phyloP scores from a whole-genome alignment of 148 eudicot genomes.

The Cornus controversa region DNA sequence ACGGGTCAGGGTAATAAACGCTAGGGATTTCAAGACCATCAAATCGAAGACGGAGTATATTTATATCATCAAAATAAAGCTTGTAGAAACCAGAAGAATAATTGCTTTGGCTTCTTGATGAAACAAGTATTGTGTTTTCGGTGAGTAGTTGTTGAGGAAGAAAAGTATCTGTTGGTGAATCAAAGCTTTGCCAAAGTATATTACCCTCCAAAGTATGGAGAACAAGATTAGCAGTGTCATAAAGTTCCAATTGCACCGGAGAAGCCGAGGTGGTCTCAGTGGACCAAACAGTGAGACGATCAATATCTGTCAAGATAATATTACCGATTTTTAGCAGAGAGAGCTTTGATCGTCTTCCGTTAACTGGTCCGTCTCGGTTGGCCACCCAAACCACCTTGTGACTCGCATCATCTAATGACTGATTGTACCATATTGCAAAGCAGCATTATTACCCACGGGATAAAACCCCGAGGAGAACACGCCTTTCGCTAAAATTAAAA shows the following conservation, averaged over 20 bases:
- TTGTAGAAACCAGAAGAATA: constrained; percentile 25
- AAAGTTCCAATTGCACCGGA: not conserved
- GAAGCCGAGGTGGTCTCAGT: constrained; percentile 14
- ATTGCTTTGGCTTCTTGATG: constrained; percentile 18
- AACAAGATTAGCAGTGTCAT: constrained; percentile 4
- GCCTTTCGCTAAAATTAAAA: constrained; percentile 29
- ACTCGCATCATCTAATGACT: constrained; percentile 7
- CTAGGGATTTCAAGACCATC: constrained; percentile 19
- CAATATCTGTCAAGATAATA: constrained; percentile 30
- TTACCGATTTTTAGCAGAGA: constrained; percentile 29
- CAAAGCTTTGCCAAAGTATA: constrained; percentile 6
- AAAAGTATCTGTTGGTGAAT: constrained; percentile 27
- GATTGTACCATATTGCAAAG: constrained; percentile 39
- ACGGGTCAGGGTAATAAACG: constrained; percentile 22
- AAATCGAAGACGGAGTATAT: constrained; percentile 11
- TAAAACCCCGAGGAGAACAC: constrained; percentile 46
- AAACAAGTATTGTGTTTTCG: constrained; percentile 13
- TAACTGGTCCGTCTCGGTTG: constrained; percentile 37
- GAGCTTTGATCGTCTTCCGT: constrained; percentile 32
- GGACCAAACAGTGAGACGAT: constrained; percentile 29
- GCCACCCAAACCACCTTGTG: constrained; percentile 39
- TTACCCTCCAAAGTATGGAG: not conserved
- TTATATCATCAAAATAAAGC: constrained; percentile 21
- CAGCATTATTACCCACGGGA: constrained; percentile 25
- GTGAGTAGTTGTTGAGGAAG: constrained; percentile 35